Evolutionary conservation across 1,139 yeast genomes (phyloP).

Genomic region (Geotrichum europaeum): DNA sequence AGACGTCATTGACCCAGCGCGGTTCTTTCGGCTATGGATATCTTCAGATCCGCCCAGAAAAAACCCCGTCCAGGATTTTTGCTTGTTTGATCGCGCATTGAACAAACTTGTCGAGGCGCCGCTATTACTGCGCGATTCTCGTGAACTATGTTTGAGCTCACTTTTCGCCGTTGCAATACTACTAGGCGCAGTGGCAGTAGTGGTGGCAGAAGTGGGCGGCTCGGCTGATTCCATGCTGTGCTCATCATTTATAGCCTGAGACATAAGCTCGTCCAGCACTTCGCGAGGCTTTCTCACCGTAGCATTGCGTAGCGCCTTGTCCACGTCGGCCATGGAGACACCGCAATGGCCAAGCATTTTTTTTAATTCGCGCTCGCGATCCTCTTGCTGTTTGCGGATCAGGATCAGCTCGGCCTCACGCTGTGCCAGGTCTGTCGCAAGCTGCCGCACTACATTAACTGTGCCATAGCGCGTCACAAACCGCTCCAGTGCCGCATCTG

Average conservation of each 20-base stretch:
- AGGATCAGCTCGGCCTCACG: constrained; percentile 45
- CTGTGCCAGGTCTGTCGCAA: constrained; percentile 45
- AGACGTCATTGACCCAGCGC: constrained; percentile 4
- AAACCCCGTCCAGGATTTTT: constrained; percentile 5
- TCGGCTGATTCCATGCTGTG: neutral
- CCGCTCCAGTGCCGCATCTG: constrained; percentile 35
- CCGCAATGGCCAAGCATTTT: constrained; percentile 44
- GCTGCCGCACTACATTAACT: constrained; percentile 41
- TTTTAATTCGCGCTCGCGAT: constrained; percentile 42
- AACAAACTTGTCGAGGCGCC: neutral
- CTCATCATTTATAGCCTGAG: constrained; percentile 32
- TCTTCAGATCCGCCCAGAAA: constrained; percentile 1
- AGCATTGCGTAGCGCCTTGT: constrained; percentile 34
- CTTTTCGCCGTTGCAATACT: neutral
- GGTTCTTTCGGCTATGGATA: neutral
- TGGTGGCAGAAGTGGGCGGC: neutral
- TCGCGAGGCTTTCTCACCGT: constrained; percentile 25
- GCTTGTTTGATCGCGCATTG: constrained; percentile 2
- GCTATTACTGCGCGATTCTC: neutral
- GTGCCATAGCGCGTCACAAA: constrained; percentile 43
- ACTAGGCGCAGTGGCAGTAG: neutral
- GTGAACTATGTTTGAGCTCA: neutral
- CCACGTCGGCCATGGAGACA: constrained; percentile 43
- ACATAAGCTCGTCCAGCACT: constrained; percentile 29
- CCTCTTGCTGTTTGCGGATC: constrained; percentile 40